Evolutionary conservation across 768 basidiomycete species (phyloP), one percentile per base, ranked within the genome.

Genomic region (Lactarius indigo): DNA sequence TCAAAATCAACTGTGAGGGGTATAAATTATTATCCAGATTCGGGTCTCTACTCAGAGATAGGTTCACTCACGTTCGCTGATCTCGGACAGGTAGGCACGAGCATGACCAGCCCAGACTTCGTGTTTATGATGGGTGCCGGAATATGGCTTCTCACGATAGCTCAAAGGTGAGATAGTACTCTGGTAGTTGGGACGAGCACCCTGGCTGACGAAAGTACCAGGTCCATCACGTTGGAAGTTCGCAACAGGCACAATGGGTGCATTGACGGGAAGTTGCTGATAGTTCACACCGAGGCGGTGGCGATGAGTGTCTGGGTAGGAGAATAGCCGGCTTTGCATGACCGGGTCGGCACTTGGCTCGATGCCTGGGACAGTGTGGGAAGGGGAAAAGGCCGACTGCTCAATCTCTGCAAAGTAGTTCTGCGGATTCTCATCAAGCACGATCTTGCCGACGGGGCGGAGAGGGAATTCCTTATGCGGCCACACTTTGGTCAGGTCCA

Each of bases 371-470:
- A 96, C 76, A 58, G 87, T 79, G 77, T 98, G 96, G 0, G 92
- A 90, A 0, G 96, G 96, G 23, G 93, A 85, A 83, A 93, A 96
- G 2, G 94, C 94, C 66, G 79, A 81, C 84, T 98, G 94, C 77
- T 98, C 96, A 56, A 95, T 88, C 80, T 98, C 96, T 59, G 94
- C 88, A 66, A 97, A 97, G 84, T 94, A 97, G 80, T 94, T 93
- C 75, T 88, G 80, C 23, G 83, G 81, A 74, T 91, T 90, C 77
- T 90, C 83, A 76, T 92, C 84, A 69, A 92, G 83, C 26, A 91
- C 89, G 64, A 97, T 79, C 75, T 88, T 94, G 73, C 95, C 96
- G 70, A 98, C 78, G 50, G 87, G 89, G 70, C 94, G 89, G 69
- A 97, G 83, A n/a, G 96, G 96, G 79, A 83, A 94, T 10, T 94